Evolutionary conservation across 208 protist species (phyloP).

Genomic region (Jaenimonas drosophilae): DNA sequence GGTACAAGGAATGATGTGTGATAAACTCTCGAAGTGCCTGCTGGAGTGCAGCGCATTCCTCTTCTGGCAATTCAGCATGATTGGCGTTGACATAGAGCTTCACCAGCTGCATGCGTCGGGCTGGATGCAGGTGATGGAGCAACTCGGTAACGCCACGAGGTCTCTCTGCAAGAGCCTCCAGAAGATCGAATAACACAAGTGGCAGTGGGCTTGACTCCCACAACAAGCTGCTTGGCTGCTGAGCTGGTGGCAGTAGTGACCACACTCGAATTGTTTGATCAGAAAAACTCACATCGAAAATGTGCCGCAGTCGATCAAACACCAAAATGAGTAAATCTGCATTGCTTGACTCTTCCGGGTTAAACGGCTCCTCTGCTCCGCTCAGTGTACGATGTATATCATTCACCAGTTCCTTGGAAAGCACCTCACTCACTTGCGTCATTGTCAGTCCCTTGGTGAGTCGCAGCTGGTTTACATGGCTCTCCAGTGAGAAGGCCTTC

Average conservation of each 20-base stretch:
- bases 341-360: no score
- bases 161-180: slow-evolving; percentile 16
- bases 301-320: slow-evolving; percentile 73
- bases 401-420: slow-evolving; percentile 20
- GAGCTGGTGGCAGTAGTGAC: slow-evolving; percentile 29
- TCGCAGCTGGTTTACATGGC: no score
- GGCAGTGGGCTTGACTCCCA: slow-evolving; percentile 66
- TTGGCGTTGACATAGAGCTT: neutral
- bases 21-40: slow-evolving; percentile 28
- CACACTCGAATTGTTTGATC: slow-evolving; percentile 41
- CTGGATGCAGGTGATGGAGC: slow-evolving; percentile 12
- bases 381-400: slow-evolving; percentile 10
- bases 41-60: no score
- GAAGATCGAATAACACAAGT: slow-evolving; percentile 23
- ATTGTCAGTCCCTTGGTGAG: slow-evolving; percentile 18
- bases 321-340: slow-evolving; percentile 50
- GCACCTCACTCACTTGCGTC: slow-evolving; percentile 21
- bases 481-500: no score
- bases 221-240: slow-evolving; percentile 70
- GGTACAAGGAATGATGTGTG: slow-evolving; percentile 53
- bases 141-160: slow-evolving; percentile 19
- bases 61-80: no score
- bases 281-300: slow-evolving; percentile 68
- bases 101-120: slow-evolving; percentile 12
- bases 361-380: slow-evolving; percentile 1